A percentile compares a stretch with the other conserved stretches of the same genome.
These are phyloP conservation scores for Aspergillus biplanus DNA, from an alignment of 495 filamentous ascomycete genomes.

Conservation along the genomic window DNA sequence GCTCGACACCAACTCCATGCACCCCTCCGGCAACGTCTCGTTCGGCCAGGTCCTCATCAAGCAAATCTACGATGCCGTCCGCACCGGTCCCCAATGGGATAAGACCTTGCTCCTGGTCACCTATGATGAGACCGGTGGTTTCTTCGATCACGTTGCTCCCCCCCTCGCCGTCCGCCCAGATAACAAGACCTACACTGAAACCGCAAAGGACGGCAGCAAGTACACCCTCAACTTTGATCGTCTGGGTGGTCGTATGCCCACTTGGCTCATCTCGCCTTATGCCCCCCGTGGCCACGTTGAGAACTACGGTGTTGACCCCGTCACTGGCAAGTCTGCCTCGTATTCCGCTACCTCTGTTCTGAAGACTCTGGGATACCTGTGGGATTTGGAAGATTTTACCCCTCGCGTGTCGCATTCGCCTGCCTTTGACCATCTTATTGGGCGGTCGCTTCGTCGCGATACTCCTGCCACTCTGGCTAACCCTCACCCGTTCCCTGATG, in stretches of 20 bases:
- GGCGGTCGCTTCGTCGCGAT: neutral
- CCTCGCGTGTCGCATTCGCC: constrained; percentile 15
- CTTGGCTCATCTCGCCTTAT: constrained; percentile 52
- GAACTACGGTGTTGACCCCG: constrained; percentile 15
- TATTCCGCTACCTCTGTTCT: constrained; percentile 14
- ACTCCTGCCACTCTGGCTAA: constrained; percentile 7
- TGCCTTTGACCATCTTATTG: constrained; percentile 17
- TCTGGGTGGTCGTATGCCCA: constrained; percentile 52
- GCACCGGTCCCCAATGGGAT: constrained; percentile 49
- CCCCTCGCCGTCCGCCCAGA: constrained; percentile 46
- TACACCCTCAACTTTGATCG: constrained; percentile 52
- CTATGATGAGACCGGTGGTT: constrained; percentile 54
- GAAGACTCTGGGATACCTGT: constrained; percentile 13
- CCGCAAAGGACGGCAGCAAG: constrained; percentile 38
- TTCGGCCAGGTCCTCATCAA: constrained; percentile 54
- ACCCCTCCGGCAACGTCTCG: constrained; percentile 48
- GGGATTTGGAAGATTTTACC: constrained; percentile 15
- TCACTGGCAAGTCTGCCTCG: constrained; percentile 2
- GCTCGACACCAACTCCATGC: constrained; percentile 48
- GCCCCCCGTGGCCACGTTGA: constrained; percentile 9
- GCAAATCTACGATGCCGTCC: constrained; percentile 52
- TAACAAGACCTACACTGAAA: constrained; percentile 48
- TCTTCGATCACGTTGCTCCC: constrained; percentile 53
- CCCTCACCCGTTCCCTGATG: constrained; percentile 10
- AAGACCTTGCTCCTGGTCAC: constrained; percentile 54